Base-by-base conservation (phyloP, 2,329 filamentous ascomycete genomes). In the Paecilomyces dactylethromorphus region DNA sequence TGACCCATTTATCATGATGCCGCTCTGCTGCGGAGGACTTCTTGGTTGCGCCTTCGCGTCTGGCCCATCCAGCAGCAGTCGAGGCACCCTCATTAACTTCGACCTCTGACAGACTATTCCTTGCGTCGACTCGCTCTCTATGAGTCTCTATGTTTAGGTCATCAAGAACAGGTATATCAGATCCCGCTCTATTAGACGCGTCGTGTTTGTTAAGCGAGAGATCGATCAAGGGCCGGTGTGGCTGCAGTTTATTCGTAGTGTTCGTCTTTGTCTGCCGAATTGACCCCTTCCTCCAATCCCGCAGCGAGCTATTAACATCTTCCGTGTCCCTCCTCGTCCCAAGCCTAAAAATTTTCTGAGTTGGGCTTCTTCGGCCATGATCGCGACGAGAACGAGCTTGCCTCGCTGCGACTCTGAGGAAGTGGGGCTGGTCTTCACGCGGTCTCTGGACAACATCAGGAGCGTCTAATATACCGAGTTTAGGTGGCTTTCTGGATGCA, bases 331-430 rank as follows among this genome's bases (percentile, higher is more conserved):
- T 64, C 32, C 69, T 72, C 24, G 79, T 84, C 15, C 78, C 79
- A 26, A 87, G 69, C 56, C 77, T 75, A 55, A 86, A 74, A 39
- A 80, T 73, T 63, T 86, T 85, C 55, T 73, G 71, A 22, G 72
- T 75, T 15, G 81, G 82, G 51, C 79, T 82, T 63, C 81, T 78
- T 57, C 82, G 78, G 35, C 79, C 82, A 64, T 72, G 66, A 64
- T 83, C 78, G 24, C 71, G 68, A 53, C 76, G 74, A 49, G 73
- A 76, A 8, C 80, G 79, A 54, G 78, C 81, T 64, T 78, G 75
- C 60, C 84, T 79, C 29, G 78, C 76, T 33, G 84, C 84, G 59
- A 87, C 67, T 56, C 78, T 78, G 5, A 87, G 71, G 57, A 87
- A 87, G 22, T 78, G 77, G 8, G 84, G 82, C 39, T 77, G 72